Base-by-base conservation (phyloP, 257 asterid species). In the Gentiana dahurica region DNA sequence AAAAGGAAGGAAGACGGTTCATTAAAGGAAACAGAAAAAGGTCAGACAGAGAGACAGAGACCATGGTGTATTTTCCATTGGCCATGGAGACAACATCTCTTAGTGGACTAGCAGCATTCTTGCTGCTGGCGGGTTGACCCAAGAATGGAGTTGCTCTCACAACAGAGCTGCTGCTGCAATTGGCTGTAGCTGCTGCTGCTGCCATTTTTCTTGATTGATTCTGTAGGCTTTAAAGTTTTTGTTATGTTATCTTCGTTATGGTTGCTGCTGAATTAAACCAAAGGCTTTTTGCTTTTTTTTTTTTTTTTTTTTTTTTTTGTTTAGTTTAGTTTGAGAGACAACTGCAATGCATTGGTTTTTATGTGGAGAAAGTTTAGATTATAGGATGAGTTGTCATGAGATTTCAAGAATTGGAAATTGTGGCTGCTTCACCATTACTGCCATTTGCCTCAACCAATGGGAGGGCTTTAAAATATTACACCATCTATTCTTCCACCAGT, bases 121-220 rank as follows among this genome's bases (percentile, higher is more conserved):
- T 41, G 46, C 9, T 5, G 58, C 65, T 77, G 77, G 72, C 83
- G 82, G 73, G 60, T 61, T 79, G 84, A 53, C 94, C 94, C 81
- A 84, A 79, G 77, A 87, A 84, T 49, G 94, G 88, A 32, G 91
- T 81, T 41, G 83, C 82, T 77, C 79, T 73, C 2, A 86, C 68
- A 55, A 76, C 79, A 45, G 80, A 57, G 63, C 77, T 67, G 67
- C 77, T 67, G 67, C 94, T 70, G 78, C 84, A 81, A 12, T 85
- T 73, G 36, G 78, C 37, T 12, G 84, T n/a, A n/a, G n/a, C 73
- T 59, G 91, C 85, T 90, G 81, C 77, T 55, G 87, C 73, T 65
- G 85, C 77, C 79, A 78, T 79, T 53, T 60, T 59, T 53, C 35
- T n/a, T 54, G 34, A 46, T 58, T 7, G 9, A 41, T 41, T 24